Evolutionary conservation across 164 flowering plant genomes (phyloP).

Genomic region (Annona cherimola): DNA sequence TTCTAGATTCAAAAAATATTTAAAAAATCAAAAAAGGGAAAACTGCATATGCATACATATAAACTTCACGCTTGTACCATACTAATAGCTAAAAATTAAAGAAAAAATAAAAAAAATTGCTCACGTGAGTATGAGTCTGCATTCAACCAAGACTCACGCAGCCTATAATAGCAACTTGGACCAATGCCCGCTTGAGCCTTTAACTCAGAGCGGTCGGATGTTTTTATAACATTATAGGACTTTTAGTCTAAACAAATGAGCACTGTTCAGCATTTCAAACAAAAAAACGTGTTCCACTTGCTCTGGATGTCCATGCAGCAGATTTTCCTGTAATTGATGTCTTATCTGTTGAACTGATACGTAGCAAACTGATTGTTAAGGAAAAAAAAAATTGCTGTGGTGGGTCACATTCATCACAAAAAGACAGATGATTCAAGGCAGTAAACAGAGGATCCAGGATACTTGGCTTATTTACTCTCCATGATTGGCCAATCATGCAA

Average conservation of each 20-base stretch:
- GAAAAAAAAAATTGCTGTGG: neutral
- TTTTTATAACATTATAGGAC: neutral
- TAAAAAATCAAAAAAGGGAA: too few species aligned
- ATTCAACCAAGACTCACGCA: too few species aligned
- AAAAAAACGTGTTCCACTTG: neutral
- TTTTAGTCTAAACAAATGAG: neutral
- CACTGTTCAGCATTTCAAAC: neutral
- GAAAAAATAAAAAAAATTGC: too few species aligned
- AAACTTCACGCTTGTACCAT: too few species aligned
- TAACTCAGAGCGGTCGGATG: too few species aligned
- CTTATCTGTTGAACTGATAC: neutral
- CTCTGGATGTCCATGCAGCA: neutral
- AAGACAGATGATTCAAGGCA: neutral
- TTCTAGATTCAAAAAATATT: too few species aligned
- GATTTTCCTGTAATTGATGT: neutral
- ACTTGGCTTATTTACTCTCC: neutral
- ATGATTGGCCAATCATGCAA: neutral
- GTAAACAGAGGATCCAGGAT: neutral
- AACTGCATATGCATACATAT: too few species aligned
- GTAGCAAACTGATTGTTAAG: neutral
- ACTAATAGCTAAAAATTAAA: too few species aligned
- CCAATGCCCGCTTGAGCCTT: too few species aligned
- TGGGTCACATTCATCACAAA: neutral
- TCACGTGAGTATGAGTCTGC: too few species aligned
- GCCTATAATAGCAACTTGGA: too few species aligned